Percentiles rank a stretch among this genome's conserved stretches.
Conservation (phyloP, 345 rosid species). For the Salix dunnii region DNA sequence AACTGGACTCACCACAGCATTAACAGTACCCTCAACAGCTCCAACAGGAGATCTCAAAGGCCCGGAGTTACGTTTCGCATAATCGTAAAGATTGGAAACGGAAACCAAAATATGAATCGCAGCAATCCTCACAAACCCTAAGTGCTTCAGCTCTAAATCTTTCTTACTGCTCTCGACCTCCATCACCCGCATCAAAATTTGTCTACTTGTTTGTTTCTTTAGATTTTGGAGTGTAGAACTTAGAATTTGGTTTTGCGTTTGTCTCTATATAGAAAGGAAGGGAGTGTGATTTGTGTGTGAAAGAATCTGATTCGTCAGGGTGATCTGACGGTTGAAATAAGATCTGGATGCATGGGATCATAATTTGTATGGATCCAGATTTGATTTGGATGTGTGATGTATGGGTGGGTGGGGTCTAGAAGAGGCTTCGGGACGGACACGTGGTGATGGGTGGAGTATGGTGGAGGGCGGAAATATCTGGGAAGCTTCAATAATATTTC, state of each 20-base stretch:
- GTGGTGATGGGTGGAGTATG: conserved; percentile 30
- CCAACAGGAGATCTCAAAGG: conserved; percentile 65
- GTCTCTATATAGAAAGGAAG: no score
- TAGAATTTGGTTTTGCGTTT: neutral
- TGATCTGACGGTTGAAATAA: conserved; percentile 37
- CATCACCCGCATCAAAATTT: conserved; percentile 12
- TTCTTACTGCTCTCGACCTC: conserved; percentile 40
- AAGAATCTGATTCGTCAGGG: conserved; percentile 15
- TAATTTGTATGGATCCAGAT: neutral
- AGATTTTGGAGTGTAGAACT: neutral
- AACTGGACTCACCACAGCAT: conserved; percentile 63
- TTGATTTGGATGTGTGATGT: neutral
- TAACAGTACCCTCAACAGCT: conserved; percentile 63
- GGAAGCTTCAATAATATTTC: neutral
- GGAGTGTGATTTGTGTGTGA: neutral
- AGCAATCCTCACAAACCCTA: conserved; percentile 60
- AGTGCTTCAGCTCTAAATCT: conserved; percentile 48
- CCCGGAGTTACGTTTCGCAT: conserved; percentile 77
- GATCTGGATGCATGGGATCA: neutral
- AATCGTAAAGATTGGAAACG: conserved; percentile 56
- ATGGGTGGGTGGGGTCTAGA: conserved; percentile 3
- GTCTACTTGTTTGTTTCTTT: neutral
- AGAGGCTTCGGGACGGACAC: conserved; percentile 43
- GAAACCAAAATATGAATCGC: conserved; percentile 49
- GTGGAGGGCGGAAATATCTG: neutral